Percentiles rank a stretch among this genome's conserved stretches.
Evolutionary conservation across 78 protist species (phyloP).

Genomic region (Chrysochromulina tobinii): DNA sequence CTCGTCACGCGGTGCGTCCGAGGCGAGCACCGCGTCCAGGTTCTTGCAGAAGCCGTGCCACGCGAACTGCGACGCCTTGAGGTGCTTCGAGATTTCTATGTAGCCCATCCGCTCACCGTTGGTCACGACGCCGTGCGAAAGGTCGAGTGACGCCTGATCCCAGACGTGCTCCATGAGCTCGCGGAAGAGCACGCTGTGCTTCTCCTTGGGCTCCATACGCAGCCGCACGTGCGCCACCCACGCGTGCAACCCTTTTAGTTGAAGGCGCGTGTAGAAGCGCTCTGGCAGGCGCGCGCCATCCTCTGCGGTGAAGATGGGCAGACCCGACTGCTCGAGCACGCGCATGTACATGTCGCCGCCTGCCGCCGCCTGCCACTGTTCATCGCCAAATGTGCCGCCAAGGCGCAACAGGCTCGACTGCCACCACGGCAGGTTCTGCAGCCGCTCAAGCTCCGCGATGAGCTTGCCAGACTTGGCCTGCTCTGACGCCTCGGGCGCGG

Average conservation of each 20-base stretch:
- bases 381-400: not conserved
- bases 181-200: not conserved
- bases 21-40: not conserved
- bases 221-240: not conserved
- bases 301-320: not conserved
- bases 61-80: not conserved
- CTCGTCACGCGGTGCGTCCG: not conserved
- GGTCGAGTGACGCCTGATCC: not conserved
- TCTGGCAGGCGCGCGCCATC: not conserved
- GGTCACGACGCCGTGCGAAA: not conserved
- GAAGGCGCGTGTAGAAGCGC: not conserved
- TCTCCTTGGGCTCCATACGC: not conserved
- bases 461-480: too few species aligned
- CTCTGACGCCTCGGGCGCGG: too few species aligned
- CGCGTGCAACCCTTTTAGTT: not conserved
- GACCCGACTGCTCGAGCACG: not conserved
- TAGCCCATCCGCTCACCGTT: not conserved
- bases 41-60: not conserved
- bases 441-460: too few species aligned
- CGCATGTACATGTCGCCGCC: not conserved
- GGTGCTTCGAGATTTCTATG: not conserved
- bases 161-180: not conserved
- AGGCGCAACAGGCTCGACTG: not conserved
- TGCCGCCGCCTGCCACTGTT: not conserved
- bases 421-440: not conserved